These are phyloP conservation scores for Russula griseocarnosa DNA, from an alignment of 768 basidiomycete species.

Conservation along the genomic window DNA sequence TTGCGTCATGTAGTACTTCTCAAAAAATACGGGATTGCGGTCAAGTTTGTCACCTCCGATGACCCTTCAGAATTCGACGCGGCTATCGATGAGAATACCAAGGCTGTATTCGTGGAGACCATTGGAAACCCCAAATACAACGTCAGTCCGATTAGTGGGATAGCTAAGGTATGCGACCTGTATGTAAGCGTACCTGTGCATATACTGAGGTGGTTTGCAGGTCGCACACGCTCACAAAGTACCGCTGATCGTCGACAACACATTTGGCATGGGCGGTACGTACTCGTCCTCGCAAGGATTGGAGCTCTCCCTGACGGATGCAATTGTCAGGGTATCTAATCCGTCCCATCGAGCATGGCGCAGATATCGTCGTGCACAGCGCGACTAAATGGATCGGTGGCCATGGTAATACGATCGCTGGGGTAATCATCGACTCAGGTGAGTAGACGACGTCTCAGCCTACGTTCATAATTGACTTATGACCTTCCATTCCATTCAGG, in stretches of 20 bases:
- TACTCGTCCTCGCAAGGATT: background rate
- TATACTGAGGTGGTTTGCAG: conserved; percentile 33
- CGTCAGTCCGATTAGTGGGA: conserved; percentile 59
- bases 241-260: conserved; percentile 79
- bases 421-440: conserved; percentile 71
- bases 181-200: background rate
- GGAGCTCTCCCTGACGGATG: background rate
- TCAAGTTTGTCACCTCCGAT: conserved; percentile 57
- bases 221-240: conserved; percentile 68
- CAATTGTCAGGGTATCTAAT: conserved; percentile 49
- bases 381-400: conserved; percentile 86
- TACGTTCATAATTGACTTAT: background rate
- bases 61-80: conserved; percentile 56
- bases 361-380: conserved; percentile 76
- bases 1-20: conserved; percentile 47
- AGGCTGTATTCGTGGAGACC: conserved; percentile 69
- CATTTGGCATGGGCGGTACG: conserved; percentile 64
- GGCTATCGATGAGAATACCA: conserved; percentile 74
- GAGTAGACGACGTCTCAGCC: conserved; percentile 17
- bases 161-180: conserved; percentile 53
- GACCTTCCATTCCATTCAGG: conserved; percentile 35
- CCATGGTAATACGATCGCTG: conserved; percentile 76
- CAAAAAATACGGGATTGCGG: conserved; percentile 61
- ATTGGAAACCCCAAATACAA: conserved; percentile 78
- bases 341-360: conserved; percentile 67